phyloP scores from a whole-genome alignment of 1,284 basidiomycete species.

The Trametes pubescens region DNA sequence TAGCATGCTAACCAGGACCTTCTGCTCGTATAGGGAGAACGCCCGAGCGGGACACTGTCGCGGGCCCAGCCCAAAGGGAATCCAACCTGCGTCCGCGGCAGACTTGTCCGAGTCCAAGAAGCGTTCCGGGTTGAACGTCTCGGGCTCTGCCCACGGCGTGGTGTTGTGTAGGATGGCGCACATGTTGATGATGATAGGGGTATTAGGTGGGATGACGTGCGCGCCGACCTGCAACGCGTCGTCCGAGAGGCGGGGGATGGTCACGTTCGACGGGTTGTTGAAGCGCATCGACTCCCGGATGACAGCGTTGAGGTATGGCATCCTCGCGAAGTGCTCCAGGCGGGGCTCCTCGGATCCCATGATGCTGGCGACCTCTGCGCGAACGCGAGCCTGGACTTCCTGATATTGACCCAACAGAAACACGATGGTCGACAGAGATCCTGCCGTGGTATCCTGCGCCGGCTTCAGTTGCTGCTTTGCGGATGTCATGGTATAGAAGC shows the following conservation, averaged over 20 bases:
- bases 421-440: conserved; percentile 41
- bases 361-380: conserved; percentile 39
- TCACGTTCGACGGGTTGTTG: conserved; percentile 42
- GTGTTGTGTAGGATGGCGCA: conserved; percentile 42
- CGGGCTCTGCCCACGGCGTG: conserved; percentile 32
- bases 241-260: conserved; percentile 39
- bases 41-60: conserved; percentile 43
- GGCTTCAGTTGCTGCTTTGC: not conserved
- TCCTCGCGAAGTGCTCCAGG: conserved; percentile 35
- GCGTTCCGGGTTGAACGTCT: conserved; percentile 35
- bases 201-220: conserved; percentile 30
- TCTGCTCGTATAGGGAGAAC: conserved; percentile 45
- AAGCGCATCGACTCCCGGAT: conserved; percentile 45
- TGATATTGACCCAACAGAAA: conserved; percentile 44
- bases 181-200: conserved; percentile 42
- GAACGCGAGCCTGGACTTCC: conserved; percentile 38
- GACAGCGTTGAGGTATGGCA: conserved; percentile 42
- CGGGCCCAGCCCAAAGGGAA: conserved; percentile 31
- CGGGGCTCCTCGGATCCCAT: conserved; percentile 36
- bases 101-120: conserved; percentile 26
- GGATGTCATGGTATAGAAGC: not conserved
- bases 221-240: conserved; percentile 29
- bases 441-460: conserved; percentile 44
- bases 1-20: conserved; percentile 40
- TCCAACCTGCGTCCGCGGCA: not conserved